Conservation (phyloP, 768 basidiomycete species). For the Clitopilus hobsonii region DNA sequence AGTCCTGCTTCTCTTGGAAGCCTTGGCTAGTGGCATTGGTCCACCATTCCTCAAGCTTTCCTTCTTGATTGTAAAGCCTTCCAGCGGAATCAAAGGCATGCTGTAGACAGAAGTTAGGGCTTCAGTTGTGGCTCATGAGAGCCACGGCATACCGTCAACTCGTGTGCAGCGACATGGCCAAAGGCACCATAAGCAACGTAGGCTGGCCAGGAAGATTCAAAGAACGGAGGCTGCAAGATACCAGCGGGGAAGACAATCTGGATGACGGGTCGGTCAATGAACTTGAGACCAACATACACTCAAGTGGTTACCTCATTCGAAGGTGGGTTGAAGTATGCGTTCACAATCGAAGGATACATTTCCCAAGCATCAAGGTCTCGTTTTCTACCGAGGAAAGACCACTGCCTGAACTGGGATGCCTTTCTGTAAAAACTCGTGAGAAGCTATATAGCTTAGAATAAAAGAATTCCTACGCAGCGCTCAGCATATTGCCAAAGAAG, state of each 20-base stretch:
- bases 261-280: background rate
- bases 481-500: slow-evolving; percentile 84
- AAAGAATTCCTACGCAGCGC: too few relatives aligned
- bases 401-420: slow-evolving; percentile 60
- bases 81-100: slow-evolving; percentile 92
- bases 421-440: slow-evolving; percentile 29
- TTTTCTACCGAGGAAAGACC: slow-evolving; percentile 66
- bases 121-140: background rate
- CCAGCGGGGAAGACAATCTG: slow-evolving; percentile 97
- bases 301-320: slow-evolving; percentile 66
- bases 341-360: slow-evolving; percentile 83
- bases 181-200: slow-evolving; percentile 92
- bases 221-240: slow-evolving; percentile 91
- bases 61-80: slow-evolving; percentile 84
- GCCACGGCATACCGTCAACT: slow-evolving; percentile 63
- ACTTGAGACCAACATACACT: background rate
- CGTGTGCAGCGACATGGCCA: slow-evolving; percentile 89
- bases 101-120: slow-evolving; percentile 27
- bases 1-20: slow-evolving; percentile 79
- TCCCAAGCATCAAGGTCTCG: slow-evolving; percentile 78
- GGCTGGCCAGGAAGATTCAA: slow-evolving; percentile 78
- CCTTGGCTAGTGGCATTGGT: slow-evolving; percentile 79
- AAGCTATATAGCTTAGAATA: too few relatives aligned
- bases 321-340: slow-evolving; percentile 86
- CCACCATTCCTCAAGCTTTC: slow-evolving; percentile 92